Evolutionary conservation across 176 grass and related monocot species (phyloP), one percentile per base, ranked within the genome.

Genomic region (Oryza glumipatula): DNA sequence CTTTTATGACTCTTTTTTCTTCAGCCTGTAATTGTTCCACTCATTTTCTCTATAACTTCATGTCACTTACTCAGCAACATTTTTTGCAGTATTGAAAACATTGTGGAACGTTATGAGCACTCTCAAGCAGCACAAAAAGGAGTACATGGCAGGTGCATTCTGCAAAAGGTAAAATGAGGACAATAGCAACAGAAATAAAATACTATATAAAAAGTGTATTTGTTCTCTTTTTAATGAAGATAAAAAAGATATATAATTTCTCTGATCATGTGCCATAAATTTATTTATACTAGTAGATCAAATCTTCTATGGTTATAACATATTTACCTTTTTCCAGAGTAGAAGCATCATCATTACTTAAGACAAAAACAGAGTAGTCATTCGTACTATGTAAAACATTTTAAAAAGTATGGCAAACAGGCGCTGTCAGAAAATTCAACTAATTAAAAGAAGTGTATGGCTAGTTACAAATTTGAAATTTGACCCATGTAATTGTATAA

Each of bases 81-180:
- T 69, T 85, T 9, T 85, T 84, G 26, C 74, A 85, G 83, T 36
- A 17, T 78, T 22, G 83, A 85, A n/a, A 78, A 22, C 47, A 85
- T 70, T n/a, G 44, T 85, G 21, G 67, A 76, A 58, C 83, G 72
- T 28, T 77, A 85, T 32, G 33, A 77, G 66, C 67, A 85, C 46
- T 45, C 24, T 9, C 16, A n/a, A 85, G 43, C 13, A 56, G 65
- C 63, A 44, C 63, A 77, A 58, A 85, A 74, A 77, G 3, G 11
- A 7, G 47, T 32, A 12, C 30, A 70, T 11, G 22, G 12, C 14
- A 69, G 14, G 47, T 15, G 64, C 73, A 15, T 77, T 85, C 30
- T 35, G 41, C 33, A 67, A 70, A 47, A 85, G 83, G 83, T 85
- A 79, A 11, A 48, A 3, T n/a, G 52, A 72, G 2, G 67, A 8